A percentile compares a stretch with the other conserved stretches of the same genome.
Evolutionary conservation across 768 basidiomycete species (phyloP).

Genomic region (Pisolithus tinctorius): DNA sequence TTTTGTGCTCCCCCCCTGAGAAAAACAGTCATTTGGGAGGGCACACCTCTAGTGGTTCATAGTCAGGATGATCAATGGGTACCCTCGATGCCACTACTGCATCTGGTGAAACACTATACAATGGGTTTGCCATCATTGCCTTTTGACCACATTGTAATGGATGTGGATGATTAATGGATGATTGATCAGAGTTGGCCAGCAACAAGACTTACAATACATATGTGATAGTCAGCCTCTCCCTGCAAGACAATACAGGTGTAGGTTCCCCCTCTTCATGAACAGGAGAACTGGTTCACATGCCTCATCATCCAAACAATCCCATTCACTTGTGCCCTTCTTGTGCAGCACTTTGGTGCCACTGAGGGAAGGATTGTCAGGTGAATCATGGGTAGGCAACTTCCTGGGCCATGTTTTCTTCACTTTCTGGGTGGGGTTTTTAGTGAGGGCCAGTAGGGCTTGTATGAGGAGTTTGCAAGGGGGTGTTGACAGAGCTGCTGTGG

Average conservation of each 20-base stretch:
- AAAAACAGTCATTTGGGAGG: slow-evolving; percentile 57
- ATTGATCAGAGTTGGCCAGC: neutral
- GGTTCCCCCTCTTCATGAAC: slow-evolving; percentile 31
- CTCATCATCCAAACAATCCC: slow-evolving; percentile 31
- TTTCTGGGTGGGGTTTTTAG: slow-evolving; percentile 30
- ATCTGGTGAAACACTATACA: slow-evolving; percentile 46
- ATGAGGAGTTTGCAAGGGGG: slow-evolving; percentile 18
- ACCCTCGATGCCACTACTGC: slow-evolving; percentile 38
- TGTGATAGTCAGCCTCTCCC: slow-evolving; percentile 57
- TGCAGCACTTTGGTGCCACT: slow-evolving; percentile 25
- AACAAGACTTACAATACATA: slow-evolving; percentile 61
- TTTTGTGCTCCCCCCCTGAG: slow-evolving; percentile 21
- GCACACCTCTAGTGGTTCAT: slow-evolving; percentile 47
- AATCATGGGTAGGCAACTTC: slow-evolving; percentile 41
- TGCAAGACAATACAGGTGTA: slow-evolving; percentile 22
- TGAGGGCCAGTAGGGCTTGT: slow-evolving; percentile 12
- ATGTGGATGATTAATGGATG: neutral
- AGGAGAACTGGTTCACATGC: slow-evolving; percentile 25
- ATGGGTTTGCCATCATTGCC: slow-evolving; percentile 55
- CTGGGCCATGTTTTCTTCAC: slow-evolving; percentile 27
- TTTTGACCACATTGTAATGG: slow-evolving; percentile 54
- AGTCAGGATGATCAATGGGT: slow-evolving; percentile 60
- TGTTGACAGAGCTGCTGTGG: slow-evolving; percentile 17
- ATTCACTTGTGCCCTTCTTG: slow-evolving; percentile 12
- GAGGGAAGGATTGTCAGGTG: slow-evolving; percentile 70